These are phyloP conservation scores for Mycena kentingensis DNA, from an alignment of 768 basidiomycete species.

Conservation along the genomic window DNA sequence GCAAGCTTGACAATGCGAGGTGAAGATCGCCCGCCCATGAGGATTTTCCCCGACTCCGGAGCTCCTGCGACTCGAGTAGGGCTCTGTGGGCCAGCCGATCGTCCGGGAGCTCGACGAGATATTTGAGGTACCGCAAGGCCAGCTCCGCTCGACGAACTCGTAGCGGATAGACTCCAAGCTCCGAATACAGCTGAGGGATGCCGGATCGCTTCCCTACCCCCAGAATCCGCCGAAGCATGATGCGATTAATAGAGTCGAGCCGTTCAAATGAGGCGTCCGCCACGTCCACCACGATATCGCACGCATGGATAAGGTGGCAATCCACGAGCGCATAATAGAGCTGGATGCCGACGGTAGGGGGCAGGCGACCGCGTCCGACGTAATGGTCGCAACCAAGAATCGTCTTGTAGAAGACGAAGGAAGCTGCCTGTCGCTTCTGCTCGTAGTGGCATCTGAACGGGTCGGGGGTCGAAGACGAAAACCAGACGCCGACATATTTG, in stretches of 20 bases:
- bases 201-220: background rate
- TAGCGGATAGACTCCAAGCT: background rate
- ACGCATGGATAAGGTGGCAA: slow-evolving; percentile 12
- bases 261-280: background rate
- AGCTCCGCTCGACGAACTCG: background rate
- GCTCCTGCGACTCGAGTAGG: background rate
- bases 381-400: slow-evolving; percentile 1
- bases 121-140: background rate
- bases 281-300: slow-evolving; percentile 12
- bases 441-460: slow-evolving; percentile 6
- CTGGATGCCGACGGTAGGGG: background rate
- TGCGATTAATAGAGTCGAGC: background rate
- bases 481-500: slow-evolving; percentile 15
- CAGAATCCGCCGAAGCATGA: background rate
- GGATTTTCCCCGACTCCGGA: background rate
- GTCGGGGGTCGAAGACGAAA: slow-evolving; percentile 1
- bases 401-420: background rate
- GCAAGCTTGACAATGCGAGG: background rate
- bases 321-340: slow-evolving; percentile 22
- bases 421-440: background rate
- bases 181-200: background rate
- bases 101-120: background rate
- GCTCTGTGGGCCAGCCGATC: background rate
- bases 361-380: slow-evolving; percentile 4
- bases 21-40: background rate